Percentiles rank a stretch among this genome's conserved stretches.
Evolutionary conservation across 2,329 filamentous ascomycete genomes (phyloP).

Genomic region (Pseudomassariella vexata): DNA sequence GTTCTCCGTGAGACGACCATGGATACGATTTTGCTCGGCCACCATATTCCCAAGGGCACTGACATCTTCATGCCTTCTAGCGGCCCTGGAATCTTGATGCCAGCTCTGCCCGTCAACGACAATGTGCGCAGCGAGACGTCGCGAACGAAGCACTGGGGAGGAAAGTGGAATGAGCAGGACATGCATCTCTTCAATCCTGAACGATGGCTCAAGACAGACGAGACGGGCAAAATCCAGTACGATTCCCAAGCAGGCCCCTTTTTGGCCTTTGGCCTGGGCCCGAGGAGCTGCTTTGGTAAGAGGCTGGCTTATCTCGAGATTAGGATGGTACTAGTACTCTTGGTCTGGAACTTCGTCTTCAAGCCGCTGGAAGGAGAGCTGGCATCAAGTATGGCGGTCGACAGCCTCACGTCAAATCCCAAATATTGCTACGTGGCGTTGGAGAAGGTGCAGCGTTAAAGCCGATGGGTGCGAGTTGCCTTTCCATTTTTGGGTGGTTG

Average conservation of each 20-base stretch:
- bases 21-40: slow-evolving; percentile 60
- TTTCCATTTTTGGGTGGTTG: no score
- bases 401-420: neutral
- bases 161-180: slow-evolving; percentile 52
- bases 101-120: slow-evolving; percentile 37
- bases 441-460: neutral
- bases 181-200: slow-evolving; percentile 30
- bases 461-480: no score
- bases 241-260: slow-evolving; percentile 12
- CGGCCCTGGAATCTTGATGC: slow-evolving; percentile 40
- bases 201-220: slow-evolving; percentile 13
- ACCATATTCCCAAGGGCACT: slow-evolving; percentile 65
- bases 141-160: slow-evolving; percentile 46
- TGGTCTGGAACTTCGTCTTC: slow-evolving; percentile 18
- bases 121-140: slow-evolving; percentile 42
- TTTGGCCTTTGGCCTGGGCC: slow-evolving; percentile 12
- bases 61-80: slow-evolving; percentile 39
- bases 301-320: slow-evolving; percentile 15
- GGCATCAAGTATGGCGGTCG: neutral
- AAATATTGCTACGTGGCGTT: slow-evolving; percentile 5
- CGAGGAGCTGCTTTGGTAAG: slow-evolving; percentile 14
- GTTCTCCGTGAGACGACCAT: slow-evolving; percentile 61
- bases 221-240: slow-evolving; percentile 7
- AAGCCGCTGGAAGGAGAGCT: neutral
- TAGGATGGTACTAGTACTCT: slow-evolving; percentile 11